Conservation (phyloP, 2,329 filamentous ascomycete genomes). For the Paecilomyces sp. region DNA sequence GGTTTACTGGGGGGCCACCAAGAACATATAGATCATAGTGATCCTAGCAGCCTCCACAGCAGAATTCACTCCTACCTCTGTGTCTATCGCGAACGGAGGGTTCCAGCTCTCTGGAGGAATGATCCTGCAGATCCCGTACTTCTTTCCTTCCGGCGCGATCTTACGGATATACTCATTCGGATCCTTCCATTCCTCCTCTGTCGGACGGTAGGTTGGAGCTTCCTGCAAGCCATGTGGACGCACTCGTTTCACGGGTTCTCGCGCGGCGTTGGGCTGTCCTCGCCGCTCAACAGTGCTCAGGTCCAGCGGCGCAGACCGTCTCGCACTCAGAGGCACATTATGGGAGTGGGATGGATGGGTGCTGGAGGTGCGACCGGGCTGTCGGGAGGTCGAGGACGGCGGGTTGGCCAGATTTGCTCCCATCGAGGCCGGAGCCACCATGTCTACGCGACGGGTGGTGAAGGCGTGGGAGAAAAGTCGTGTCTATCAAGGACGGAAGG, state of each 20-base stretch:
- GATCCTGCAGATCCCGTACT: constrained; percentile 92
- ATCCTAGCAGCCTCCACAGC: neutral
- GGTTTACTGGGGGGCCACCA: neutral
- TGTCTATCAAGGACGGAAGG: constrained; percentile 19
- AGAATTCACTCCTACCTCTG: constrained; percentile 61
- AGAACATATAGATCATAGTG: neutral
- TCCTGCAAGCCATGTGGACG: constrained; percentile 81
- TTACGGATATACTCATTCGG: constrained; percentile 90
- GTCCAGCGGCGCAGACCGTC: constrained; percentile 65
- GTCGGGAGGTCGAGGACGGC: constrained; percentile 25
- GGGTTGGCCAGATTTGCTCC: constrained; percentile 28
- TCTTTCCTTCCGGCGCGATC: constrained; percentile 75
- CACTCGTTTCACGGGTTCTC: constrained; percentile 68
- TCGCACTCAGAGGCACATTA: constrained; percentile 56
- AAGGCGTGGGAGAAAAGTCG: constrained; percentile 9
- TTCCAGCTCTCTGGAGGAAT: constrained; percentile 93
- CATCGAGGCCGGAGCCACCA: constrained; percentile 40
- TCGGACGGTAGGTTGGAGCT: constrained; percentile 84
- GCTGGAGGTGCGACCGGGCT: constrained; percentile 33
- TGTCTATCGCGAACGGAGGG: constrained; percentile 91
- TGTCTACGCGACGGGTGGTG: constrained; percentile 19
- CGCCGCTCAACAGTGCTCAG: constrained; percentile 85
- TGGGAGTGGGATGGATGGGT: constrained; percentile 38
- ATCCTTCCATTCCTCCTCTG: constrained; percentile 89
- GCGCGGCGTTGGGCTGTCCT: constrained; percentile 69